These are phyloP conservation scores for Boletus rubescentipes DNA, from an alignment of 768 basidiomycete species.

Conservation along the genomic window DNA sequence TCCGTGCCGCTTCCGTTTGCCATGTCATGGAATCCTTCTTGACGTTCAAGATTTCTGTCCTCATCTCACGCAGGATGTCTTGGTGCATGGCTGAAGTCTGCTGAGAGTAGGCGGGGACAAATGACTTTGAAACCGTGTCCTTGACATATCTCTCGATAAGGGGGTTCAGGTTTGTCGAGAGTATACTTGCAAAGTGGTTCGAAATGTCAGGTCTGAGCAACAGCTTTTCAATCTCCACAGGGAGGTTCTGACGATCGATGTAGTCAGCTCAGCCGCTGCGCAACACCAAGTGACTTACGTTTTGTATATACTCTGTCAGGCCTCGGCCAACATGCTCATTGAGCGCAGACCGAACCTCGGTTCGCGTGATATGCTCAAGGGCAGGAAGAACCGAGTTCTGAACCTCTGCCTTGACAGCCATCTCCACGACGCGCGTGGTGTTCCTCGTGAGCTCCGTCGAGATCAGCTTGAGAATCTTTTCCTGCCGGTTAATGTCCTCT, in stretches of 20 bases:
- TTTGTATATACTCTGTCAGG: slow-evolving; percentile 68
- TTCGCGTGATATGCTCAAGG: slow-evolving; percentile 78
- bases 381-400: slow-evolving; percentile 82
- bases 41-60: slow-evolving; percentile 69
- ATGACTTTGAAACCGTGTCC: slow-evolving; percentile 68
- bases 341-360: slow-evolving; percentile 74
- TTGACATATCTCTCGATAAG: slow-evolving; percentile 80
- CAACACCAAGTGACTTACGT: slow-evolving; percentile 41
- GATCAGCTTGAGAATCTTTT: slow-evolving; percentile 86
- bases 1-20: slow-evolving; percentile 76
- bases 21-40: slow-evolving; percentile 79
- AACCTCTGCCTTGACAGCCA: slow-evolving; percentile 84
- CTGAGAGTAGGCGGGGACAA: slow-evolving; percentile 75
- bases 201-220: slow-evolving; percentile 75
- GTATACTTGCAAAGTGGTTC: slow-evolving; percentile 70
- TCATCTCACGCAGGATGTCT: slow-evolving; percentile 73
- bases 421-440: slow-evolving; percentile 85
- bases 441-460: slow-evolving; percentile 85
- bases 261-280: neutral
- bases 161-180: slow-evolving; percentile 71
- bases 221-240: slow-evolving; percentile 76
- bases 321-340: slow-evolving; percentile 77
- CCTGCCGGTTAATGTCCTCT: slow-evolving; percentile 81
- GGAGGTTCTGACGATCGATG: slow-evolving; percentile 54
- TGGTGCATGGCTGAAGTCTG: slow-evolving; percentile 78